A percentile compares a stretch with the other conserved stretches of the same genome.
Conservation (phyloP, 129 eudicot species). For the Glebionis coronaria region DNA sequence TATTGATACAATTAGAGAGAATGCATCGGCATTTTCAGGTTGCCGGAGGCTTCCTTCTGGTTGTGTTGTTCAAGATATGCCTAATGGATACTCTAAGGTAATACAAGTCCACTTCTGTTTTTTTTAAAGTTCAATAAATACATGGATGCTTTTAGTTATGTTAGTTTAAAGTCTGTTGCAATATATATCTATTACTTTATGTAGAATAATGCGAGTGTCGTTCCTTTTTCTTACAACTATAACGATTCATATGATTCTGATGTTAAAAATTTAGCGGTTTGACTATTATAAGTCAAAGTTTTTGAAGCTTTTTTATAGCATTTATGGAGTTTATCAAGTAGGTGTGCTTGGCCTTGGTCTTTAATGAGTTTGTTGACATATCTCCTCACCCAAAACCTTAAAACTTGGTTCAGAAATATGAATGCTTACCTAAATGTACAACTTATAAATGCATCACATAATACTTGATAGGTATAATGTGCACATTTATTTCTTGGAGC, state of each 20-base stretch:
- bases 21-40: conserved; percentile 44
- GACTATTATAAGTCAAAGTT: conserved; percentile 26
- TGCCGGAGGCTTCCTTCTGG: conserved; percentile 98
- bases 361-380: conserved; percentile 77
- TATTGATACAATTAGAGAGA: conserved; percentile 63
- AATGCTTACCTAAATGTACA: conserved; percentile 37
- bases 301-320: conserved; percentile 28
- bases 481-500: not conserved
- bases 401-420: conserved; percentile 35
- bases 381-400: conserved; percentile 41
- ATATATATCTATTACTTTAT: not conserved
- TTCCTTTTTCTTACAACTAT: conserved; percentile 14
- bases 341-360: conserved; percentile 52
- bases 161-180: not conserved
- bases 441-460: conserved; percentile 24
- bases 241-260: conserved; percentile 6
- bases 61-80: conserved; percentile 97
- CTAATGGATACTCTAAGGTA: conserved; percentile 99
- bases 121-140: not conserved
- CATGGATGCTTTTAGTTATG: not conserved
- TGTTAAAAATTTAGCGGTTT: conserved; percentile 22
- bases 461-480: conserved; percentile 10
- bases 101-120: conserved; percentile 6
- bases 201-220: conserved; percentile 6
- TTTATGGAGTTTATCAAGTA: conserved; percentile 44